Base-by-base conservation (phyloP, 2,329 filamentous ascomycete genomes). In the Pestalotiopsis sp. region DNA sequence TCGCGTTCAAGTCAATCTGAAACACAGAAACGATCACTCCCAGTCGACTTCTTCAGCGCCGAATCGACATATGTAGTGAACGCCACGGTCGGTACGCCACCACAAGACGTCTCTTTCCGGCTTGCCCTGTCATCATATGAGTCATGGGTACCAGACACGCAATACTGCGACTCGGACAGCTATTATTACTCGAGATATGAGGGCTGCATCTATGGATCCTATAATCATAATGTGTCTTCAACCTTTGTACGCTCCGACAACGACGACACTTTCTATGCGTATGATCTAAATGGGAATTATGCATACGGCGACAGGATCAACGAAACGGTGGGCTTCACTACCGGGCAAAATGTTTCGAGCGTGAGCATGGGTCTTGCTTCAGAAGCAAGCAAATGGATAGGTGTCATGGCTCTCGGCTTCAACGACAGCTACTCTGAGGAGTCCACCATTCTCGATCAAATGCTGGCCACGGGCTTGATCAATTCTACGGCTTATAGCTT, bases 401-500 rank as follows among this genome's bases (percentile, higher is more conserved):
- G 76, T 26, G 65, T 72, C 11, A 71, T 78, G 57, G 76, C 76
- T 10, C 72, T 78, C 2, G 77, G 77, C 14, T 68, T 69, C 66
- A 77, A 78, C 66, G 26, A 58, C 6, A 70, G 68, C 26, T 70
- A 67, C 38, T 69, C 59, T 6, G 52, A 44, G n/a, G 64, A 64
- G 55, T 55, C 58, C 40, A 67, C 59, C 35, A 74, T 77, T n/a
- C 68, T 71, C n/a, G 73, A 78, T 66, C 73, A 72, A 24, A 66
- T 78, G 44, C 69, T 76, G 17, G 68, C 69, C 10, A 64, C 69
- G 3, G 75, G 74, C 22, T 70, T 74, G 39, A 75, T 77, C 68
- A 71, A 72, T 56, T 74, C 71, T 17, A 72, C 71, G 14, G 74
- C 75, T 17, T 78, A 76, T 68, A 78, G 76, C 68, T 73, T 78